These are phyloP conservation scores for Camelina sativa DNA, from an alignment of 345 rosid genomes.

Conservation along the genomic window DNA sequence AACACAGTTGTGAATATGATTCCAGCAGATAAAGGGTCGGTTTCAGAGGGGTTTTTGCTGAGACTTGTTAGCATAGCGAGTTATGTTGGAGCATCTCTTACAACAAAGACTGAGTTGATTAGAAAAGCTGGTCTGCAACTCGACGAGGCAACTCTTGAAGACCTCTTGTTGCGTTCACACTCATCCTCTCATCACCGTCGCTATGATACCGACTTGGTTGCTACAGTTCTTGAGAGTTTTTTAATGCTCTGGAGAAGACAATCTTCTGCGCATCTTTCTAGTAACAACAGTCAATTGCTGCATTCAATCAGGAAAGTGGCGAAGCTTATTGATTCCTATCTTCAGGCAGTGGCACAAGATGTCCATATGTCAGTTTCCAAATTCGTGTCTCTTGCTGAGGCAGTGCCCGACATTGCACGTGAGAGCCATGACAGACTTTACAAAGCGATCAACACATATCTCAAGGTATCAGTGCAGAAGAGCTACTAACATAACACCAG, in stretches of 20 bases:
- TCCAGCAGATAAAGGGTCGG: conserved; percentile 84
- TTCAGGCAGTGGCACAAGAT: conserved; percentile 76
- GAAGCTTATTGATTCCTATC: conserved; percentile 76
- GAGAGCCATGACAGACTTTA: conserved; percentile 82
- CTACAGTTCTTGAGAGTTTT: conserved; percentile 68
- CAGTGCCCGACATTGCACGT: conserved; percentile 69
- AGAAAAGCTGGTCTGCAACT: conserved; percentile 77
- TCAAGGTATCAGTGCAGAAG: conserved; percentile 60
- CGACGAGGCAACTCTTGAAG: conserved; percentile 70
- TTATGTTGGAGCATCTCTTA: conserved; percentile 67
- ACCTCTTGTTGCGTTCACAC: conserved; percentile 68
- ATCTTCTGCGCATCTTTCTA: conserved; percentile 49
- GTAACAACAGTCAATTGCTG: conserved; percentile 44
- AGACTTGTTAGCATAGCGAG: conserved; percentile 79
- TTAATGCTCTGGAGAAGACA: conserved; percentile 74
- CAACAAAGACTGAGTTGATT: conserved; percentile 76
- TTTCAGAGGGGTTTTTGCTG: conserved; percentile 77
- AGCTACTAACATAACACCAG: conserved; percentile 1
- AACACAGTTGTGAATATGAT: conserved; percentile 81
- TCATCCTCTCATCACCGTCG: conserved; percentile 50
- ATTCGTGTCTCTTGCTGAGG: conserved; percentile 70
- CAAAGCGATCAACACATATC: conserved; percentile 82
- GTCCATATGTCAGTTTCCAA: conserved; percentile 61
- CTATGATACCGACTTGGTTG: conserved; percentile 74
- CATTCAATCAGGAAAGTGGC: conserved; percentile 69